Base-by-base conservation (phyloP, 139 green algal genomes). In the Chlorella sp. region DNA sequence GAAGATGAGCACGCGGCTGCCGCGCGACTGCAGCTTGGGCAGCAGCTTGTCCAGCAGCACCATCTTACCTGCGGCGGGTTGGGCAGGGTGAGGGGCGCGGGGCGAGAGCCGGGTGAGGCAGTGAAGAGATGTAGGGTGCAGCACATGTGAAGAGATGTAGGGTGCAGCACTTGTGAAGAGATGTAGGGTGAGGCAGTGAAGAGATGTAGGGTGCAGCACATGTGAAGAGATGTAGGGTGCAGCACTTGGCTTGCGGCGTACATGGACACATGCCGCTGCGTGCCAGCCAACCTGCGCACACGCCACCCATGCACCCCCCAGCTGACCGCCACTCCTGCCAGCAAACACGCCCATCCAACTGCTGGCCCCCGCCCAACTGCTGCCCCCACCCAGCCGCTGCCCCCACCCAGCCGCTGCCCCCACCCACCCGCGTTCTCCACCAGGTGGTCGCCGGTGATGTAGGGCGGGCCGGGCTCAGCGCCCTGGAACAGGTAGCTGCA, bases 381-480 rank as follows among this genome's bases (percentile, higher is more conserved):
- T n/a, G 30, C 40, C 70, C 40, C 6, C 26, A 40, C 26, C 22
- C 41, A 6, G n/a, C n/a, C n/a, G 46, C 46, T n/a, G 30, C 40
- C 70, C 40, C 6, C 26, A 40, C 26, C 22, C 41, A 6, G n/a
- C n/a, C n/a, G 34, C 2, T 2, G 26, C 58, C 5, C 24, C 26
- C 41, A 41, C 79, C 26, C 43, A 91, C 88, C 90, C 30, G 90
- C 91, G 81, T 95, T 97, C 70, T 97, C 90, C 32, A 98, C 83
- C 48, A 98, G 85, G 88, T 98, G 95, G 32, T 95, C 92, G 85
- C 95, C 97, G 32, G 96, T 98, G 73, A 94, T 91, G 92, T 94
- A 99, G 30, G 97, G 97, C 34, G 97, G 97, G 0, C 97, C 97
- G 4, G 97, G 97, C 94, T 99, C 95, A 0, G 93, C 94, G 46